Conservation (phyloP, 352 stramenopile species). For the Thalassiosira exigua region DNA sequence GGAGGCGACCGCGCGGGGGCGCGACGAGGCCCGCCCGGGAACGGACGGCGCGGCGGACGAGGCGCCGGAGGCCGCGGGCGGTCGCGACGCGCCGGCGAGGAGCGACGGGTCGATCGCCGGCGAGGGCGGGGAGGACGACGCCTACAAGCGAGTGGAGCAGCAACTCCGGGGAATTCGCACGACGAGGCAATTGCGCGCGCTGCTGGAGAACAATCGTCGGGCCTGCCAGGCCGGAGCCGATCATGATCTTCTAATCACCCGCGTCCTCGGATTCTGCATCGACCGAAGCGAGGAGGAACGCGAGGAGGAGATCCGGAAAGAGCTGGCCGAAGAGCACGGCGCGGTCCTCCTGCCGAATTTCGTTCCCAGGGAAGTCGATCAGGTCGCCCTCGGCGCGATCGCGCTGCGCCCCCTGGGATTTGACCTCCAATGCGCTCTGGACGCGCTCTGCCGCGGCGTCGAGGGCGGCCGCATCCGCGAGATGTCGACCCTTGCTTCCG, state of each 20-base stretch:
- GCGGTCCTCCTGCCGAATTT: slow-evolving; percentile 57
- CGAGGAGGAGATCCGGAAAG: slow-evolving; percentile 14
- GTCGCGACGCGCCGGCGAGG: background rate
- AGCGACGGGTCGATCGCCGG: background rate
- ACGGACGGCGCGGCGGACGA: background rate
- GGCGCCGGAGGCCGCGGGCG: too few species aligned
- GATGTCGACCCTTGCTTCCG: background rate
- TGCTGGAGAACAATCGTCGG: slow-evolving; percentile 41
- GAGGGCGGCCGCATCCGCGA: background rate
- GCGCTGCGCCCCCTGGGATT: slow-evolving; percentile 46
- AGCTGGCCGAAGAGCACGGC: slow-evolving; percentile 47
- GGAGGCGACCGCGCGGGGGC: background rate
- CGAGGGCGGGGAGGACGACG: slow-evolving; percentile 25
- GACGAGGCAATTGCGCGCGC: slow-evolving; percentile 25
- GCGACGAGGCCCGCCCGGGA: too few species aligned
- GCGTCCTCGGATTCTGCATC: slow-evolving; percentile 42
- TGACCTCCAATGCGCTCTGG: slow-evolving; percentile 22
- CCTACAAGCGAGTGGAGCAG: slow-evolving; percentile 44
- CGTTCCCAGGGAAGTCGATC: slow-evolving; percentile 50
- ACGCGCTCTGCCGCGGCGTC: background rate
- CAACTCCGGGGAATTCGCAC: slow-evolving; percentile 45
- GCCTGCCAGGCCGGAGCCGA: background rate
- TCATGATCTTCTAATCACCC: slow-evolving; percentile 21
- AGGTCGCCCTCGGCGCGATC: slow-evolving; percentile 44
- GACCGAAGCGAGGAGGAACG: slow-evolving; percentile 34